Conservation (phyloP, 257 asterid genomes). For the Euphrasia confusa region DNA sequence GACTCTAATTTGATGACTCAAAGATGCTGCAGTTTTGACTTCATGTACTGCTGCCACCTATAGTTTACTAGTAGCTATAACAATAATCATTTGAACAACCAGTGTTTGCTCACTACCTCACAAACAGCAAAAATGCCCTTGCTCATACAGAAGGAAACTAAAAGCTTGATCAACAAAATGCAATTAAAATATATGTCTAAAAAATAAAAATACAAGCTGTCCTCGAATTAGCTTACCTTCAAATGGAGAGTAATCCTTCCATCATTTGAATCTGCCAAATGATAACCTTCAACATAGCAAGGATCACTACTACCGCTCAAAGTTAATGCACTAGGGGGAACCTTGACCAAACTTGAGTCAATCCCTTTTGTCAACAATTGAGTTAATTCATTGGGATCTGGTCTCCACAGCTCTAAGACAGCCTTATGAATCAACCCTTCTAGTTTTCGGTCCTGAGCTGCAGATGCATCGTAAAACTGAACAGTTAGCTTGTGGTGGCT, state of each 20-base stretch:
- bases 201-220: constrained; percentile 10
- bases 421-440: constrained; percentile 92
- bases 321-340: constrained; percentile 71
- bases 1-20: constrained; percentile 1
- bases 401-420: constrained; percentile 87
- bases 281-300: constrained; percentile 88
- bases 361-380: constrained; percentile 63
- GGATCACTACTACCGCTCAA: constrained; percentile 94
- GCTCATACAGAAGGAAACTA: constrained; percentile 11
- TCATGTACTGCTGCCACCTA: neutral
- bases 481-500: constrained; percentile 91
- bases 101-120: neutral
- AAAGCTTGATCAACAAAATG: constrained; percentile 8
- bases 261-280: constrained; percentile 83
- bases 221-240: constrained; percentile 44
- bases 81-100: constrained; percentile 4
- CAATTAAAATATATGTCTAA: constrained; percentile 9
- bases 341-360: constrained; percentile 59
- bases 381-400: constrained; percentile 78
- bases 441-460: constrained; percentile 90
- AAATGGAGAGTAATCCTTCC: constrained; percentile 83
- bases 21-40: constrained; percentile 16
- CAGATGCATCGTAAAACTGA: constrained; percentile 78
- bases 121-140: neutral
- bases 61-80: constrained; percentile 4